Evolutionary conservation across 441 rosid species (phyloP).

Genomic region (Raphanus hybrid): DNA sequence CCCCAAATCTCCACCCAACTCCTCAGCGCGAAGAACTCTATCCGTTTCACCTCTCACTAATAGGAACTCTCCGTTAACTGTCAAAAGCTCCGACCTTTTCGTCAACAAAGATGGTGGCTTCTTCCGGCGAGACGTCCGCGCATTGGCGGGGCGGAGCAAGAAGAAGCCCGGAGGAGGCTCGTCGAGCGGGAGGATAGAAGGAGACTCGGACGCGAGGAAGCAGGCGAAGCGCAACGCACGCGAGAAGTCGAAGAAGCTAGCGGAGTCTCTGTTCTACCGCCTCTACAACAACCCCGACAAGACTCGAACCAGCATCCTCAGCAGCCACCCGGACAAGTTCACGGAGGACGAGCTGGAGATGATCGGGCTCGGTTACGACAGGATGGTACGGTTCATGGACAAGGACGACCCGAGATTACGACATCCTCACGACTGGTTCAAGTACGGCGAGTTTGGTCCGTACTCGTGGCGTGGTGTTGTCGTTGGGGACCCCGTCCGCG

Average conservation of each 20-base stretch:
- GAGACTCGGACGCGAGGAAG: constrained; percentile 56
- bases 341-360: constrained; percentile 74
- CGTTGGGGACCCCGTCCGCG: constrained; percentile 81
- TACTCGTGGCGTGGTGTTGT: constrained; percentile 97
- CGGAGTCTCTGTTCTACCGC: constrained; percentile 70
- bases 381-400: constrained; percentile 89
- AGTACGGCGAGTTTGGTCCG: constrained; percentile 92
- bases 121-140: constrained; percentile 51
- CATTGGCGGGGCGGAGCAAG: constrained; percentile 89
- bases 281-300: constrained; percentile 59
- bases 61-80: constrained; percentile 5
- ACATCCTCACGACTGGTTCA: constrained; percentile 89
- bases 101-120: constrained; percentile 39
- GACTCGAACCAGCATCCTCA: constrained; percentile 43
- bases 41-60: constrained; percentile 23
- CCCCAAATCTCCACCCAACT: constrained; percentile 33
- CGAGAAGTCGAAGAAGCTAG: constrained; percentile 49
- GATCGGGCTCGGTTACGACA: constrained; percentile 89
- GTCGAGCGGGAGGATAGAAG: constrained; percentile 63
- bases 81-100: constrained; percentile 35
- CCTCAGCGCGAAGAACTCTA: constrained; percentile 11
- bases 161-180: constrained; percentile 68
- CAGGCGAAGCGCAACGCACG: constrained; percentile 55
- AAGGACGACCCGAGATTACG: constrained; percentile 82
- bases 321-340: constrained; percentile 75